Conservation (phyloP, 192 early-diverging fungal genomes). For the Entrophospora sp. region DNA sequence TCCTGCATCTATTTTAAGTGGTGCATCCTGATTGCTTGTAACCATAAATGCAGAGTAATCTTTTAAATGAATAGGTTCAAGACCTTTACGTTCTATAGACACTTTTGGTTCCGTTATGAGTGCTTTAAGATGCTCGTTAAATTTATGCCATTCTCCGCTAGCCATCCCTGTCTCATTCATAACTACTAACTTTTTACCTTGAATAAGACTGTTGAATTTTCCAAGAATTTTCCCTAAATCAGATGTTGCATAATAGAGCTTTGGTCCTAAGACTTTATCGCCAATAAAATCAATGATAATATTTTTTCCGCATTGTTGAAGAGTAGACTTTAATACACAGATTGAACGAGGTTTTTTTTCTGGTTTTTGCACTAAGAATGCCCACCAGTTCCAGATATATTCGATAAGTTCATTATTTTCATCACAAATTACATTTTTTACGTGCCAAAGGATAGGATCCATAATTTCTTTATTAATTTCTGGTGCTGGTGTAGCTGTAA, state of each 20-base stretch:
- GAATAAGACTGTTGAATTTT: not conserved
- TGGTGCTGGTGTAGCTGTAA: not conserved
- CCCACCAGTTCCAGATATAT: not conserved
- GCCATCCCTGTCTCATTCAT: no score
- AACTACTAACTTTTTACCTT: no score
- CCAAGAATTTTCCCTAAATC: not conserved
- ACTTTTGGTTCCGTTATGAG: not conserved
- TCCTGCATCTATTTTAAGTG: not conserved
- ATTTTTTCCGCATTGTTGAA: no score
- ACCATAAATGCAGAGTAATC: not conserved
- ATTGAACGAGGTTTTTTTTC: no score
- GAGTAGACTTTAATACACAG: no score
- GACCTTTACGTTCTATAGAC: not conserved
- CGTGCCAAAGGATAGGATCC: not conserved
- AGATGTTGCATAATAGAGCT: not conserved
- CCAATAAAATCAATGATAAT: no score
- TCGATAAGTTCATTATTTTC: not conserved
- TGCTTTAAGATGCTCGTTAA: not conserved
- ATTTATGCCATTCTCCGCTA: no score
- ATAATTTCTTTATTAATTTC: not conserved
- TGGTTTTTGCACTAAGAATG: not conserved
- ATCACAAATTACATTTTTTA: no score
- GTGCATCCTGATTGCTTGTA: not conserved
- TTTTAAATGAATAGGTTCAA: not conserved
- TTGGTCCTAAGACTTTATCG: not conserved